Conservation (phyloP, 75 land plant species). For the Selaginella tamariscina region DNA sequence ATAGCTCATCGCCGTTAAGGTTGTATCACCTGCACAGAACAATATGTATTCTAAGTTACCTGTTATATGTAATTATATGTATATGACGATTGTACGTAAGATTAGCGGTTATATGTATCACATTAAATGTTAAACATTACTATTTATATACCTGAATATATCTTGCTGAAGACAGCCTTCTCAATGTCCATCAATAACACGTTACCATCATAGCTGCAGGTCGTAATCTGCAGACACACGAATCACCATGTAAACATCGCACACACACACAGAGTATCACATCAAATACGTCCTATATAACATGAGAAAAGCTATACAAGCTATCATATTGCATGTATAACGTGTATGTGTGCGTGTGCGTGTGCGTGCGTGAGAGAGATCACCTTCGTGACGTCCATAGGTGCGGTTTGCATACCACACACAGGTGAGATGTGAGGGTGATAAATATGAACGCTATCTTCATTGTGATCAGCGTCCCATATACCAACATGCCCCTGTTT, state of each 20-base stretch:
- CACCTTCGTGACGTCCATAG: slow-evolving; percentile 39
- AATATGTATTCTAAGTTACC: too few relatives aligned
- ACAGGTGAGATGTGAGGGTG: slow-evolving; percentile 43
- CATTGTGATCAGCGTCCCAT: slow-evolving; percentile 50
- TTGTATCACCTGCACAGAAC: slow-evolving; percentile 19
- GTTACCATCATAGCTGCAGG: slow-evolving; percentile 62
- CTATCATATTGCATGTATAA: too few relatives aligned
- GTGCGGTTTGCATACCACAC: slow-evolving; percentile 40
- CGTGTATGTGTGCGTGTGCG: not conserved
- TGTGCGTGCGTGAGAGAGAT: not conserved
- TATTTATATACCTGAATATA: too few relatives aligned
- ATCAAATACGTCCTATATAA: too few relatives aligned
- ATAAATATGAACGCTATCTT: slow-evolving; percentile 35
- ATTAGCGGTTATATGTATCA: too few relatives aligned
- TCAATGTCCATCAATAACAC: slow-evolving; percentile 55
- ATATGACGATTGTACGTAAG: too few relatives aligned
- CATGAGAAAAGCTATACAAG: too few relatives aligned
- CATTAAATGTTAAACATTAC: too few relatives aligned
- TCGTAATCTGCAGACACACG: slow-evolving; percentile 37
- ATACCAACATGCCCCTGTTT: slow-evolving; percentile 53
- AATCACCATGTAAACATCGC: too few relatives aligned
- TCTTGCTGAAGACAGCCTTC: slow-evolving; percentile 43
- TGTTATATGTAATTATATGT: too few relatives aligned
- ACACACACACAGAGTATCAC: too few relatives aligned
- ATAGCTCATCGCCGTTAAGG: slow-evolving; percentile 42